These are phyloP conservation scores for Malassezia globosa DNA, from an alignment of 1,284 basidiomycete genomes.

Conservation along the genomic window DNA sequence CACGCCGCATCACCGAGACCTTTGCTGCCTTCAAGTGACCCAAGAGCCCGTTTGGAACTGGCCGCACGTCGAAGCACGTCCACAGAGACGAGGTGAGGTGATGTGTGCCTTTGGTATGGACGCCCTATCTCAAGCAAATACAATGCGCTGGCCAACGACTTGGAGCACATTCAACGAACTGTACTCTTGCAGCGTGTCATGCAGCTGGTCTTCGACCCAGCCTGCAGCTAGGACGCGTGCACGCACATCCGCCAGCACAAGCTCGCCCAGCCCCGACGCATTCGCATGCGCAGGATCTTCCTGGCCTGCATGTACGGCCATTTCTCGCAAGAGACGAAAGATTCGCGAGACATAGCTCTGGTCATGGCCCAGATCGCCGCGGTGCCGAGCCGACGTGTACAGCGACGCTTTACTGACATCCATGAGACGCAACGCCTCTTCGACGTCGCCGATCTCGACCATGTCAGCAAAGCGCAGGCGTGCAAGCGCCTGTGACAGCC, in stretches of 20 bases:
- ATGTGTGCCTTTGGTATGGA: too few relatives aligned
- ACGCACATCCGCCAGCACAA: constrained; percentile 24
- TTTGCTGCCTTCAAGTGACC: constrained; percentile 9
- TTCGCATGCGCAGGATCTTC: constrained; percentile 6
- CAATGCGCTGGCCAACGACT: constrained; percentile 21
- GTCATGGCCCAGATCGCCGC: constrained; percentile 20
- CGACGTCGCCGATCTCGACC: constrained; percentile 78
- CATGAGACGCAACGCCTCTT: constrained; percentile 93
- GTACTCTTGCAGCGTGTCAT: constrained; percentile 29
- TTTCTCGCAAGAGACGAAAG: constrained; percentile 42
- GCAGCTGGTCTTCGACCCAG: constrained; percentile 30
- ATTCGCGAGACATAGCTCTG: constrained; percentile 34
- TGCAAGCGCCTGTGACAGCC: constrained; percentile 86
- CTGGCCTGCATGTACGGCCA: constrained; percentile 19
- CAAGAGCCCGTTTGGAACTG: too few relatives aligned
- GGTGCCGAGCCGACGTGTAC: constrained; percentile 20
- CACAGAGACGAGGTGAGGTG: too few relatives aligned
- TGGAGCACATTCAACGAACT: constrained; percentile 24
- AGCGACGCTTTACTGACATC: constrained; percentile 86
- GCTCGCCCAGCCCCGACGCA: constrained; percentile 13
- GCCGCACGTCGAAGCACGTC: too few relatives aligned
- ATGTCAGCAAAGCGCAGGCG: constrained; percentile 70
- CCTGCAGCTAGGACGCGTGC: constrained; percentile 27
- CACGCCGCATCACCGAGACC: constrained; percentile 5
- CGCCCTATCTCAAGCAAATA: constrained; percentile 26